Conservation (phyloP, 495 filamentous ascomycete genomes). For the Penicilliopsis zonata region DNA sequence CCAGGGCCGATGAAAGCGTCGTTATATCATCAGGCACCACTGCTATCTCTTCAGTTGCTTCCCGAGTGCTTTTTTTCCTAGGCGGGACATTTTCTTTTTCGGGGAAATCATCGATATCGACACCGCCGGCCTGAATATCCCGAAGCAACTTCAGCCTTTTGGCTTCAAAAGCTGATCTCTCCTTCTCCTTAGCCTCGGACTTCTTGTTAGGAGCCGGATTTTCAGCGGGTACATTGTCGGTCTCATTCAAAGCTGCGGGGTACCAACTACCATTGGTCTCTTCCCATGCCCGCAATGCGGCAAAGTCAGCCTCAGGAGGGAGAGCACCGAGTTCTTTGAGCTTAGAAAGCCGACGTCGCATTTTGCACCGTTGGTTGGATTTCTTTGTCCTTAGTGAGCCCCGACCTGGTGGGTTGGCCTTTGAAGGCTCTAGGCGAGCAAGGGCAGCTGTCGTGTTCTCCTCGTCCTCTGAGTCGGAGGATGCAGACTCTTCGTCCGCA, state of each 20-base stretch:
- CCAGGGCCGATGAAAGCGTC: constrained; percentile 6
- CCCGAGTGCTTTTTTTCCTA: constrained; percentile 2
- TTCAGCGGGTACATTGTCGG: constrained; percentile 4
- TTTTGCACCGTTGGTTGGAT: constrained; percentile 41
- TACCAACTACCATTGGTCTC: constrained; percentile 15
- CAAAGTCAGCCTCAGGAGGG: constrained; percentile 32
- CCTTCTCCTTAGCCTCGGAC: constrained; percentile 8
- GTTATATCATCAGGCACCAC: constrained; percentile 1
- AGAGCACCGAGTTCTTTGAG: constrained; percentile 40
- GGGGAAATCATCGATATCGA: constrained; percentile 28
- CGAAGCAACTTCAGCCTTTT: constrained; percentile 38
- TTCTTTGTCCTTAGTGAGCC: constrained; percentile 39
- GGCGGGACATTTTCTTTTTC: constrained; percentile 26
- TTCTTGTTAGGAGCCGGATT: constrained; percentile 3
- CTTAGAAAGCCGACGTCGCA: constrained; percentile 31
- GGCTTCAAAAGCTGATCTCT: constrained; percentile 33
- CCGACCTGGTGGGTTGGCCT: constrained; percentile 20
- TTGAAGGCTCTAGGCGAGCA: constrained; percentile 1
- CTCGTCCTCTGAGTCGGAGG: constrained; percentile 20
- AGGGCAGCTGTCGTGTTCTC: constrained; percentile 2
- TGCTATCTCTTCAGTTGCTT: neutral
- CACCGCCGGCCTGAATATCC: constrained; percentile 37
- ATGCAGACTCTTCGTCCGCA: constrained; percentile 19
- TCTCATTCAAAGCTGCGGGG: constrained; percentile 10
- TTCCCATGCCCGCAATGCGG: constrained; percentile 31